These are phyloP conservation scores for Primulina eburnea DNA, from an alignment of 257 asterid species.

Conservation along the genomic window DNA sequence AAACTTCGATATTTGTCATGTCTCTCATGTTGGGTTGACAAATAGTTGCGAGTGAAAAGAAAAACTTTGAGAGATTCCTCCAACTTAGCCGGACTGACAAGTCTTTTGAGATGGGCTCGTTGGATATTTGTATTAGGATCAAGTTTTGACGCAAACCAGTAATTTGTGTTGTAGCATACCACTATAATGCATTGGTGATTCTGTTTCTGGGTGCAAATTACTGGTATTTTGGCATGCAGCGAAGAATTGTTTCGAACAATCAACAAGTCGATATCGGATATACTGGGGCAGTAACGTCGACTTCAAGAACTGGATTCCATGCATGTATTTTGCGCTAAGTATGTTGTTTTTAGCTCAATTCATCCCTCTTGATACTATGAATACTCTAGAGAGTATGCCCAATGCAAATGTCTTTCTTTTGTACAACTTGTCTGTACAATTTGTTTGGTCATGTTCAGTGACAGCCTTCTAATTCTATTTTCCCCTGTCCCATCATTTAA, in stretches of 20 bases:
- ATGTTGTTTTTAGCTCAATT: slow-evolving; percentile 1
- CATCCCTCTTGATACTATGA: slow-evolving; percentile 9
- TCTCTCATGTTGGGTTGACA: not conserved
- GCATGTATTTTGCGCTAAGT: slow-evolving; percentile 17
- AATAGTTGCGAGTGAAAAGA: no score
- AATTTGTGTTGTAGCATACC: not conserved
- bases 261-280: slow-evolving; percentile 54
- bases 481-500: no score
- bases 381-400: slow-evolving; percentile 10
- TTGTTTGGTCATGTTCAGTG: not conserved
- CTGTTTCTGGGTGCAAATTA: not conserved
- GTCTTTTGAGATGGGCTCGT: no score
- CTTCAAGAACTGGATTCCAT: slow-evolving; percentile 9
- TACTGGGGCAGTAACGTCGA: slow-evolving; percentile 51
- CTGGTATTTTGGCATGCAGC: slow-evolving; percentile 29
- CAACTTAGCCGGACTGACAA: no score
- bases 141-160: not conserved
- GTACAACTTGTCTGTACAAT: not conserved
- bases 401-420: slow-evolving; percentile 11
- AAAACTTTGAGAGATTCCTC: no score
- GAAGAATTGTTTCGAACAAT: slow-evolving; percentile 56
- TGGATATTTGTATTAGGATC: no score
- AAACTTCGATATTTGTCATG: not conserved
- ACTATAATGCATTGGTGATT: not conserved
- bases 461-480: not conserved